Conservation (phyloP, 495 filamentous ascomycete species). For the Aspergillus incahuasiensis region DNA sequence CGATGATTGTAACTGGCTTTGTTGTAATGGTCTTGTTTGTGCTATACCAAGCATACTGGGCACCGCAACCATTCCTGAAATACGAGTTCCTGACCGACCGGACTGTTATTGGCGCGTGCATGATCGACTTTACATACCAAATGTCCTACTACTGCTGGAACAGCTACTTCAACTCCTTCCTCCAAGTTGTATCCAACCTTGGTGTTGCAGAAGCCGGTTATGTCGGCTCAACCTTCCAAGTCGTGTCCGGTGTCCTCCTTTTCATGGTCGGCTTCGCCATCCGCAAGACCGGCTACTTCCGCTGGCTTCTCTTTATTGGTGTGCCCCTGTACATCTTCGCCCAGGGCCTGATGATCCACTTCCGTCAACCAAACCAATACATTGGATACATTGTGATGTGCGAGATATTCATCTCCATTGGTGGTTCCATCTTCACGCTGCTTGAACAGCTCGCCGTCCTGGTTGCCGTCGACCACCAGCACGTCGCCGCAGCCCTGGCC, state of each 20-base stretch:
- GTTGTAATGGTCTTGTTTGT: constrained; percentile 50
- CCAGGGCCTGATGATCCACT: constrained; percentile 57
- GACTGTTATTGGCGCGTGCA: constrained; percentile 59
- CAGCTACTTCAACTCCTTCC: constrained; percentile 60
- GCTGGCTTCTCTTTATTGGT: constrained; percentile 48
- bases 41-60: constrained; percentile 50
- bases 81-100: constrained; percentile 56
- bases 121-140: constrained; percentile 54
- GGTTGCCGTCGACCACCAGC: constrained; percentile 58
- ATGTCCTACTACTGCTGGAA: constrained; percentile 53
- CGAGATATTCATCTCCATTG: constrained; percentile 67
- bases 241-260: constrained; percentile 41
- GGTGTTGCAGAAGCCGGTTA: constrained; percentile 50
- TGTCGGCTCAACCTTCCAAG: constrained; percentile 46
- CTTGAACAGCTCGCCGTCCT: constrained; percentile 63
- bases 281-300: constrained; percentile 51
- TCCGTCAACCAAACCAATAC: constrained; percentile 53
- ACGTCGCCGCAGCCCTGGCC: constrained; percentile 63
- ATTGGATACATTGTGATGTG: constrained; percentile 67
- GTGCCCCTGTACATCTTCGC: constrained; percentile 55
- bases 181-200: constrained; percentile 65
- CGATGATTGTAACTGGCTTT: constrained; percentile 53
- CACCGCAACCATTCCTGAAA: constrained; percentile 55
- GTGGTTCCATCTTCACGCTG: constrained; percentile 54
- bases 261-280: constrained; percentile 49